phyloP scores from a whole-genome alignment of 345 rosid species.

The Linum lewisii region DNA sequence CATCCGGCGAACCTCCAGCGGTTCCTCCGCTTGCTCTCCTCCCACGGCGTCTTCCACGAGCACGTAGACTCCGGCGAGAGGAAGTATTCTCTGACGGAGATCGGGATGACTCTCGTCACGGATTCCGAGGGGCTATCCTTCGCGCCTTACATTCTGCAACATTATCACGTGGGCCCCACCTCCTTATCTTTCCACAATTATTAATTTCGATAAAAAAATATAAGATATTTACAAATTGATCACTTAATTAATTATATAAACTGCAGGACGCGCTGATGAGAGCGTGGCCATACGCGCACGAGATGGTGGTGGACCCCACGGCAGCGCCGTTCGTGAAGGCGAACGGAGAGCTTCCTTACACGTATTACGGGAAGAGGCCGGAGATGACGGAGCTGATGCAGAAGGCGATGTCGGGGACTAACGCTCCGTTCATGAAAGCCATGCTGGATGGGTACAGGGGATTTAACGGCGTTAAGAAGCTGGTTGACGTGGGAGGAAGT shows the following conservation, averaged over 20 bases:
- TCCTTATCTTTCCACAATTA: background rate
- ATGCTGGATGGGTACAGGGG: conserved; percentile 64
- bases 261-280: conserved; percentile 55
- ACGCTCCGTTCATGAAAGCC: conserved; percentile 78
- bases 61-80: conserved; percentile 34
- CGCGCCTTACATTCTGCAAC: conserved; percentile 78
- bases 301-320: conserved; percentile 57
- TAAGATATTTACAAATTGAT: too few species aligned
- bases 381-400: conserved; percentile 81
- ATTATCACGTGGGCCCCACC: conserved; percentile 62
- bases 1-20: conserved; percentile 78
- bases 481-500: conserved; percentile 97
- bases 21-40: conserved; percentile 73
- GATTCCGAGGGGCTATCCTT: conserved; percentile 62
- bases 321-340: conserved; percentile 69
- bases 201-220: too few species aligned
- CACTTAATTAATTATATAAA: too few species aligned
- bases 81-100: conserved; percentile 57
- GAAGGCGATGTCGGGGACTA: conserved; percentile 84
- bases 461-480: conserved; percentile 35
- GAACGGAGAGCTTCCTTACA: conserved; percentile 57
- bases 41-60: conserved; percentile 67
- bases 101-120: conserved; percentile 72
- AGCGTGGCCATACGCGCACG: conserved; percentile 75
- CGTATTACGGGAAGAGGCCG: conserved; percentile 63